These are phyloP conservation scores for Phanerochaete sordida DNA, from an alignment of 768 basidiomycete genomes.

Conservation along the genomic window DNA sequence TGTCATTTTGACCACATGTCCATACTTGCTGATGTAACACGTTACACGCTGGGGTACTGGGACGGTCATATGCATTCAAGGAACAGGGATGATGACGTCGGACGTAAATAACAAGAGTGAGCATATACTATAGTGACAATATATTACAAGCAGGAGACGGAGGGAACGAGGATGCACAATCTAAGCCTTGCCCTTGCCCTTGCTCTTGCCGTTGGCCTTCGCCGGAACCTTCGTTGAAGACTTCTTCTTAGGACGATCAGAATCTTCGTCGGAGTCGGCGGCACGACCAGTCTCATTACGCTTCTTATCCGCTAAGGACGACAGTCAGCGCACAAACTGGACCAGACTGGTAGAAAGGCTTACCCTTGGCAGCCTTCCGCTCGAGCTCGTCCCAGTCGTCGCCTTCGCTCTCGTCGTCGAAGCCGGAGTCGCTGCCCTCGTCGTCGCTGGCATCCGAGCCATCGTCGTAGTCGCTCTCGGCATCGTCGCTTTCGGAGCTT, in stretches of 20 bases:
- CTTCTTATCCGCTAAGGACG: conserved; percentile 42
- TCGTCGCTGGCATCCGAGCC: conserved; percentile 52
- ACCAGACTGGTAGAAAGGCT: conserved; percentile 13
- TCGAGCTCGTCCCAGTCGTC: conserved; percentile 98
- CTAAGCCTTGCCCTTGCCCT: conserved; percentile 8
- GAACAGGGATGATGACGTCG: no score
- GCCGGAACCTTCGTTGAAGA: conserved; percentile 24
- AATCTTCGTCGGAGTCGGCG: conserved; percentile 34
- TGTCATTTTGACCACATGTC: no score
- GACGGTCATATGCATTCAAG: no score
- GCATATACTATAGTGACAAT: conserved; percentile 1
- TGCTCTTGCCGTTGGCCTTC: conserved; percentile 26
- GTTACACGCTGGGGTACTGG: no score
- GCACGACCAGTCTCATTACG: conserved; percentile 29
- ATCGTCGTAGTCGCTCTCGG: conserved; percentile 49
- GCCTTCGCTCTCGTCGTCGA: conserved; percentile 62
- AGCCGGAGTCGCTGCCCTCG: conserved; percentile 68
- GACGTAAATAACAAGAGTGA: neutral
- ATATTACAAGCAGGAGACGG: neutral
- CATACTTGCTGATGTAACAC: no score
- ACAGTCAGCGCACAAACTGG: neutral
- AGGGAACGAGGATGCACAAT: neutral
- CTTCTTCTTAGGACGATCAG: conserved; percentile 40
- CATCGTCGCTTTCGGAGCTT: conserved; percentile 42
- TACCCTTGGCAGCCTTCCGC: conserved; percentile 85